Base-by-base conservation (phyloP, 768 basidiomycete species). In the Macrolepiota dolichaula region DNA sequence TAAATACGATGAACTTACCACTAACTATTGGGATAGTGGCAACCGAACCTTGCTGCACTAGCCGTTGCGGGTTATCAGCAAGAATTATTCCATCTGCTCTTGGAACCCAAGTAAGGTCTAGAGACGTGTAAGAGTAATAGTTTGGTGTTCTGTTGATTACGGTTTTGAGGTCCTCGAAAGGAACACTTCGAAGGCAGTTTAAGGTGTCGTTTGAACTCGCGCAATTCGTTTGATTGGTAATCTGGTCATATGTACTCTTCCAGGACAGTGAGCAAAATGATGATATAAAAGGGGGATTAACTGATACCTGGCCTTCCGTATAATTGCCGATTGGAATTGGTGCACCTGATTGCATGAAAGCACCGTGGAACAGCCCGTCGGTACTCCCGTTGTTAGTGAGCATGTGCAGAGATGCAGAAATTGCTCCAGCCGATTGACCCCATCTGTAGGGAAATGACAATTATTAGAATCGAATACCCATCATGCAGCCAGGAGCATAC, bases 391-490 rank as follows among this genome's bases (percentile, higher is more conserved):
- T 66, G 63, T 77, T 77, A 17, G 73, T 68, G 35, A 80, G 59
- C 73, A 81, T 73, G 6, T 84, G 82, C 51, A 79, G 40, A 1
- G 74, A 67, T 0, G 75, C 74, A 4, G 77, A 78, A 52, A 83
- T 81, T 2, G 82, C 83, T 13, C 85, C 85, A 3, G 85, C 83
- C 13, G 76, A 78, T 63, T 85, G 73, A 10, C 85, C 85, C 73
- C 76, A 80, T 35, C 79, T 80, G 38, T 22, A 13, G 55, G 50
- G 38, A 54, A 59, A 3, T 44, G 3, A 2, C 5, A 15, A 35
- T 4, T 7, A 42, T 38, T 25, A 51, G 42, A 37, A 17, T 24
- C 22, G 4, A 46, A 22, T 32, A 32, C 29, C 7, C 2, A 38
- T 38, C 40, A 32, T 25, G 32, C 11, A 59, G 17, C 7, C 12